Conservation (phyloP, 208 protist genomes). For the Trypanosoma lewisi region DNA sequence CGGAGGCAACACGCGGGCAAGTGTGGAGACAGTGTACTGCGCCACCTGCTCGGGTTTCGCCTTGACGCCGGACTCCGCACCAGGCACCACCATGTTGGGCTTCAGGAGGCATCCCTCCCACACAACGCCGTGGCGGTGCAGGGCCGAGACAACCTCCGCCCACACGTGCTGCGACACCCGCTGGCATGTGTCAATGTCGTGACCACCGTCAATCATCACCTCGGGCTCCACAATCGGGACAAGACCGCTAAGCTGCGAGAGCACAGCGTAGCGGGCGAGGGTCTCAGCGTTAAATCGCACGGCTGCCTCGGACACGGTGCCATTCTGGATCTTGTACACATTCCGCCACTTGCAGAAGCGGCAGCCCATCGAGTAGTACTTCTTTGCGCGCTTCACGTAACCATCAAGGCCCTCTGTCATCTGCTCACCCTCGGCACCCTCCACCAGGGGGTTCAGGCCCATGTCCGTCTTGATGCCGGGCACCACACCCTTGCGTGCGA, state of each 20-base stretch:
- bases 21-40: conserved; percentile 82
- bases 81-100: conserved; percentile 96
- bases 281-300: conserved; percentile 91
- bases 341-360: conserved; percentile 97
- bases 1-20: conserved; percentile 93
- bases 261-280: too few relatives aligned
- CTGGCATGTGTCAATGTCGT: conserved; percentile 87
- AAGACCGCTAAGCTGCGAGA: too few relatives aligned
- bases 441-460: conserved; percentile 67
- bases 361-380: conserved; percentile 95
- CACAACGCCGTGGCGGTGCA: conserved; percentile 93
- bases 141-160: conserved; percentile 65
- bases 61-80: conserved; percentile 63
- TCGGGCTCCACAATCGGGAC: too few relatives aligned
- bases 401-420: conserved; percentile 95
- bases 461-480: conserved; percentile 96
- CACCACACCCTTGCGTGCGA: conserved; percentile 84
- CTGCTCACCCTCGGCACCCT: conserved; percentile 91
- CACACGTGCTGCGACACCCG: conserved; percentile 85
- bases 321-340: conserved; percentile 93
- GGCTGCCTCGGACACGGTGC: conserved; percentile 83
- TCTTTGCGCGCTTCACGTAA: conserved; percentile 79
- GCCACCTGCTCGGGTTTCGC: conserved; percentile 86
- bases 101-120: conserved; percentile 96
- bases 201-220: too few relatives aligned